Base-by-base conservation (phyloP, 164 flowering plant genomes). In the Macadamia tetraphylla region DNA sequence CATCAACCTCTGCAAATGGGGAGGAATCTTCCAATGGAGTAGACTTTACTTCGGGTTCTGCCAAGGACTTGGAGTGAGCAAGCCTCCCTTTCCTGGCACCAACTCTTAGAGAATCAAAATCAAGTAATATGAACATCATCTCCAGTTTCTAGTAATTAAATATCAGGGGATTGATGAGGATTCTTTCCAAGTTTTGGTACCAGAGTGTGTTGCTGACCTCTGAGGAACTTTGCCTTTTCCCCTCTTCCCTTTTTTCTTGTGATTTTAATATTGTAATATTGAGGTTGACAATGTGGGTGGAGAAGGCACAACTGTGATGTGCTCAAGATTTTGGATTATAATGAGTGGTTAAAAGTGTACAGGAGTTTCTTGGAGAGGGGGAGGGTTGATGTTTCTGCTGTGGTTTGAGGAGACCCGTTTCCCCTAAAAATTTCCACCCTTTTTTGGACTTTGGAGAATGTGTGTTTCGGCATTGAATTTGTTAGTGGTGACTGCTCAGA, bases 11-110 rank as follows among this genome's bases (percentile, higher is more conserved):
- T 67, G 60, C 70, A 29, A 79, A 60, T 56, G 85, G 73, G 61
- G 92, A 85, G 69, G 87, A 83, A 62, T 76, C 73, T 69, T 73
- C 70, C 12, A 76, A 68, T 55, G 83, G 79, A 62, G 58, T 63
- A 1, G 88, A 85, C 62, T 74, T 81, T 31, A 80, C 81, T 52
- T 71, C 81, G 17, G 81, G 83, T 80, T 84, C 88, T 68, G 67
- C 76, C 32, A 83, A 81, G 81, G 87, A 78, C 44, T 74, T 58
- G 9, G 86, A 85, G 60, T 82, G 77, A 83, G 62, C 64, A 30
- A 42, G 65, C 66, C 62, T 6, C 13, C 48, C 42, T 65, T 43
- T 75, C 69, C 65, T 64, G 69, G 66, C 74, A 74, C 79, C 77
- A 74, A 82, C 81, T 67, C 70, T 46, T 5, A 71, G 68, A 67